A percentile compares a stretch with the other conserved stretches of the same genome.
phyloP scores from a whole-genome alignment of 345 rosid species.

The Moricandia moricandioides region DNA sequence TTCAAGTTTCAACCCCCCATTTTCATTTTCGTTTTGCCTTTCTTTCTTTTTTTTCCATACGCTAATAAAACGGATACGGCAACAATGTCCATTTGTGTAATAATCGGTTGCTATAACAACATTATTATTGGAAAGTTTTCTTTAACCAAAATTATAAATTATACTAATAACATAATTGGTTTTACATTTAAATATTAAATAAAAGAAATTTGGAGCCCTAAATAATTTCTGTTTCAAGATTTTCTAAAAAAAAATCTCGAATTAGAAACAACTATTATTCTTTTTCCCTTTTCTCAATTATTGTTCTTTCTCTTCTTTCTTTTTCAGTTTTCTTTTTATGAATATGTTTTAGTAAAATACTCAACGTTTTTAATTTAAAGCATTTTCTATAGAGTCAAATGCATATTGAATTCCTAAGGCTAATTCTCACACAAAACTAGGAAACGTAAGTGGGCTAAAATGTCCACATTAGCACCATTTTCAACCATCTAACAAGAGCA shows the following conservation, averaged over 20 bases:
- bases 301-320: background rate
- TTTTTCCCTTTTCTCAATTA: background rate
- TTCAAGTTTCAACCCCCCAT: background rate
- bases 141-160: no score
- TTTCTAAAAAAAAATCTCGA: background rate
- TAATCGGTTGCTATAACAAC: background rate
- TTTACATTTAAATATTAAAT: background rate
- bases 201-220: background rate
- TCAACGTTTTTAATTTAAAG: background rate
- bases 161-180: background rate
- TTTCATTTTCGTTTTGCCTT: background rate
- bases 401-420: background rate
- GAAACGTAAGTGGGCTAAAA: background rate
- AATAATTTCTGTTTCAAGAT: background rate
- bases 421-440: background rate
- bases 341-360: background rate
- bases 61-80: constrained; percentile 10
- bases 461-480: background rate
- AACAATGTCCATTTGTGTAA: background rate
- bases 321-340: background rate
- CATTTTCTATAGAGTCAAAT: background rate
- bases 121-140: background rate
- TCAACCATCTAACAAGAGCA: background rate
- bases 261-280: background rate
- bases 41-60: background rate